Conservation (phyloP, 2,329 filamentous ascomycete species). For the Paraphaeosphaeria minitans region DNA sequence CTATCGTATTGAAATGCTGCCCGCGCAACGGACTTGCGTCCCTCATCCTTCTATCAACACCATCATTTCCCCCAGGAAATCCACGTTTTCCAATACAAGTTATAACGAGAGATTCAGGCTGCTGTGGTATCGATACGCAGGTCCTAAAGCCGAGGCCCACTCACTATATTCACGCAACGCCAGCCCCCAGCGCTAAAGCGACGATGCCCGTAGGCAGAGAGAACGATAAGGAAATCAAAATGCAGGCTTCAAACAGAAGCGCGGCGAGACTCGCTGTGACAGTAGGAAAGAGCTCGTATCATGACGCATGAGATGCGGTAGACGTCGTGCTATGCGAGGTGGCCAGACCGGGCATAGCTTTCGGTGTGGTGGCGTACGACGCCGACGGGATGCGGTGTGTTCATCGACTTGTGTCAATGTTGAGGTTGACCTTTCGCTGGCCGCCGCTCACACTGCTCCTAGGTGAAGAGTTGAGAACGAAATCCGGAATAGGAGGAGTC, state of each 20-base stretch:
- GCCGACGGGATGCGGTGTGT: background rate
- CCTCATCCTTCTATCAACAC: background rate
- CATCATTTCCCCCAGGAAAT: background rate
- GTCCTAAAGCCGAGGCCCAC: slow-evolving; percentile 5
- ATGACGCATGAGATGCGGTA: slow-evolving; percentile 5
- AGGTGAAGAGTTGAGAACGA: slow-evolving; percentile 49
- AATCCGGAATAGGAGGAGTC: slow-evolving; percentile 51
- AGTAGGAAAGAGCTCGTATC: slow-evolving; percentile 5
- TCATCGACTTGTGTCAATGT: slow-evolving; percentile 18
- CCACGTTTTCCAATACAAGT: background rate
- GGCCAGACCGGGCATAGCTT: background rate
- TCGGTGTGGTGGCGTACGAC: background rate
- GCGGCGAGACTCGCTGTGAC: background rate
- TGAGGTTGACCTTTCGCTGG: slow-evolving; percentile 34
- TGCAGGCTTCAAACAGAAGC: background rate
- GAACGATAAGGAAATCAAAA: background rate
- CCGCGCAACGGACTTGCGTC: background rate
- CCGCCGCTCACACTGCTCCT: slow-evolving; percentile 44
- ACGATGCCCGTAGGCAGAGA: slow-evolving; percentile 1
- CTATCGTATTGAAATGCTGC: background rate
- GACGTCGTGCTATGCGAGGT: slow-evolving; percentile 11
- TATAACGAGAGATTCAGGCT: slow-evolving; percentile 13
- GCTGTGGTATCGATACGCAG: background rate
- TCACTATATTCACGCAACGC: slow-evolving; percentile 4
- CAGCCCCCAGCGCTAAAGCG: slow-evolving; percentile 10